Conservation (phyloP, 1,139 yeast species). For the Suhomyces yuchorum region DNA sequence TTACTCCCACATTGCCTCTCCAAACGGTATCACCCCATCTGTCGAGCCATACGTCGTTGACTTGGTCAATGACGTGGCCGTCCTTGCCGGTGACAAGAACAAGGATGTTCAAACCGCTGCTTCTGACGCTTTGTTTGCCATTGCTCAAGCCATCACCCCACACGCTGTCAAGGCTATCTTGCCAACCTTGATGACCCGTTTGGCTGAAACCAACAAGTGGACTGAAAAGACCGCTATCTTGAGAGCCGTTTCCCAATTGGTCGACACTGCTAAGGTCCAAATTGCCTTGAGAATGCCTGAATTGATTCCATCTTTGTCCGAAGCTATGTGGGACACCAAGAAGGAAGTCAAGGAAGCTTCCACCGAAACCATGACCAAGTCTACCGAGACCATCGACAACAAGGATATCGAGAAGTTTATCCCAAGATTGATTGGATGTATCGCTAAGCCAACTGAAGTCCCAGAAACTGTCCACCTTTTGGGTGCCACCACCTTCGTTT, state of each 20-base stretch:
- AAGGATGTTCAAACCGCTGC: slow-evolving; percentile 69
- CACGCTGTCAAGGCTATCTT: slow-evolving; percentile 87
- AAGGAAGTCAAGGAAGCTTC: slow-evolving; percentile 97
- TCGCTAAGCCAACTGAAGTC: slow-evolving; percentile 94
- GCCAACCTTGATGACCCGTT: slow-evolving; percentile 73
- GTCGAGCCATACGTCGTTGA: slow-evolving; percentile 93
- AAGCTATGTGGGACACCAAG: slow-evolving; percentile 99
- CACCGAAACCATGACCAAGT: slow-evolving; percentile 90
- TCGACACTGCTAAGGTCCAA: slow-evolving; percentile 93
- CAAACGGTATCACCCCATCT: slow-evolving; percentile 79
- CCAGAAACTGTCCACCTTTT: slow-evolving; percentile 98
- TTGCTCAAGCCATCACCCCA: slow-evolving; percentile 85
- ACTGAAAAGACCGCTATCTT: slow-evolving; percentile 94
- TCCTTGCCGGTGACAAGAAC: slow-evolving; percentile 89
- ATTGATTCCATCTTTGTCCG: slow-evolving; percentile 96
- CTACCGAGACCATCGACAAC: slow-evolving; percentile 97
- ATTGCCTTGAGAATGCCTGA: slow-evolving; percentile 99
- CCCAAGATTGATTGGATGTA: slow-evolving; percentile 96
- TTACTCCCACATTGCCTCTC: slow-evolving; percentile 79
- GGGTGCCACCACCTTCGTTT: slow-evolving; percentile 99
- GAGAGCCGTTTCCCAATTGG: slow-evolving; percentile 81
- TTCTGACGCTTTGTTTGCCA: slow-evolving; percentile 68
- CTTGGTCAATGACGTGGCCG: slow-evolving; percentile 68
- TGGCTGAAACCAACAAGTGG: slow-evolving; percentile 87
- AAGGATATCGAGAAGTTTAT: slow-evolving; percentile 99